phyloP scores from a whole-genome alignment of 768 basidiomycete species.

The Trametes meyenii region DNA sequence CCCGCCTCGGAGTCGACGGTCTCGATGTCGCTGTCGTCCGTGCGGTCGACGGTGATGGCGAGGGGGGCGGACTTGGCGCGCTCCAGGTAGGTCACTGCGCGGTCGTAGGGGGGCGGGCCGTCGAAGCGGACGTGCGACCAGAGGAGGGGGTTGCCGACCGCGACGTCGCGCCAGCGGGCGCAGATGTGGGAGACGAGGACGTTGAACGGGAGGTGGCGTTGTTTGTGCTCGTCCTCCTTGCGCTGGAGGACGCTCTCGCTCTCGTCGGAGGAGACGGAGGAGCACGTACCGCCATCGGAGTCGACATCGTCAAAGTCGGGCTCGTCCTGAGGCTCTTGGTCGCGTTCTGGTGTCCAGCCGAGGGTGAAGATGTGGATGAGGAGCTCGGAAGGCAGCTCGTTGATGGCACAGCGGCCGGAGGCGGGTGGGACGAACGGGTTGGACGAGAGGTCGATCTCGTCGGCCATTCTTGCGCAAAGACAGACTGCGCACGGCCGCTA shows the following conservation, averaged over 20 bases:
- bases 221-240: slow-evolving; percentile 1
- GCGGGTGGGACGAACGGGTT: slow-evolving; percentile 24
- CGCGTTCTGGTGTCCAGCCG: slow-evolving; percentile 7
- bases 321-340: slow-evolving; percentile 29
- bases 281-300: slow-evolving; percentile 9
- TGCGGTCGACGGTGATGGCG: slow-evolving; percentile 48
- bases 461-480: slow-evolving; percentile 3
- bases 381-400: slow-evolving; percentile 60
- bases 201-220: slow-evolving; percentile 7
- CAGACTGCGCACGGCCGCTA: neutral
- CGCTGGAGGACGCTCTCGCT: neutral
- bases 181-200: slow-evolving; percentile 65
- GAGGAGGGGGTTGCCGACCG: slow-evolving; percentile 54
- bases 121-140: slow-evolving; percentile 55
- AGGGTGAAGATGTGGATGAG: slow-evolving; percentile 46
- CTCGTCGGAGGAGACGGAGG: neutral
- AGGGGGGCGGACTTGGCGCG: slow-evolving; percentile 60
- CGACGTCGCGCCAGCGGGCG: slow-evolving; percentile 54
- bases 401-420: slow-evolving; percentile 36
- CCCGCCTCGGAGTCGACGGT: slow-evolving; percentile 19
- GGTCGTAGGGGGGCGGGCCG: slow-evolving; percentile 44
- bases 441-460: slow-evolving; percentile 15
- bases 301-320: slow-evolving; percentile 29
- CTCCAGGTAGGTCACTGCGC: slow-evolving; percentile 47
- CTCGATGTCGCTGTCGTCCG: slow-evolving; percentile 29